These are phyloP conservation scores for Rubus idaeus DNA, from an alignment of 306 rosid species.

Conservation along the genomic window DNA sequence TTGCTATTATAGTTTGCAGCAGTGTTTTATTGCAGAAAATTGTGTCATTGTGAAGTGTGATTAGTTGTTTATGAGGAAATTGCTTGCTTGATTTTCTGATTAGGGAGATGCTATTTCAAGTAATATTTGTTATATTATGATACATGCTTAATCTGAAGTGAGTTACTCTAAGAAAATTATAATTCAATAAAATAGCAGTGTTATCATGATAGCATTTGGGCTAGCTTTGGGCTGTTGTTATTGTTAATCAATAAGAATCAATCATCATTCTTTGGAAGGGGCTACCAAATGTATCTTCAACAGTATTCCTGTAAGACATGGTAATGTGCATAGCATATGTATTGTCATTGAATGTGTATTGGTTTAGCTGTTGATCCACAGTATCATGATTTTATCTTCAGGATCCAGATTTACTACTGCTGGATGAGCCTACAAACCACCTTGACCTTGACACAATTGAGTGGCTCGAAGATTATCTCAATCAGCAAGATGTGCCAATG, in stretches of 20 bases:
- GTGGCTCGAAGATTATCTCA: conserved; percentile 95
- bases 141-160: neutral
- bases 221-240: neutral
- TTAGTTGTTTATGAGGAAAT: neutral
- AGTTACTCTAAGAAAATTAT: neutral
- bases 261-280: neutral
- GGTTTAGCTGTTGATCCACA: conserved; percentile 8
- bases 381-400: conserved; percentile 39
- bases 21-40: neutral
- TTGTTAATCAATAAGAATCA: neutral
- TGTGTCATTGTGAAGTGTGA: neutral
- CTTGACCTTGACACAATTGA: conserved; percentile 97
- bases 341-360: neutral
- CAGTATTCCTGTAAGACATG: neutral
- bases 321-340: neutral
- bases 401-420: conserved; percentile 91
- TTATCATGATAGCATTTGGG: neutral
- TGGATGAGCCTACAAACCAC: conserved; percentile 96
- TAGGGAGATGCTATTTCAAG: neutral
- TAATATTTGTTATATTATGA: neutral
- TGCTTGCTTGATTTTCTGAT: neutral
- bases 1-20: neutral
- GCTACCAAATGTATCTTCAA: neutral
- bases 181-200: neutral
- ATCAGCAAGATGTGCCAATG: conserved; percentile 93